Evolutionary conservation across 495 filamentous ascomycete genomes (phyloP).

Genomic region (Patellaria atrata): DNA sequence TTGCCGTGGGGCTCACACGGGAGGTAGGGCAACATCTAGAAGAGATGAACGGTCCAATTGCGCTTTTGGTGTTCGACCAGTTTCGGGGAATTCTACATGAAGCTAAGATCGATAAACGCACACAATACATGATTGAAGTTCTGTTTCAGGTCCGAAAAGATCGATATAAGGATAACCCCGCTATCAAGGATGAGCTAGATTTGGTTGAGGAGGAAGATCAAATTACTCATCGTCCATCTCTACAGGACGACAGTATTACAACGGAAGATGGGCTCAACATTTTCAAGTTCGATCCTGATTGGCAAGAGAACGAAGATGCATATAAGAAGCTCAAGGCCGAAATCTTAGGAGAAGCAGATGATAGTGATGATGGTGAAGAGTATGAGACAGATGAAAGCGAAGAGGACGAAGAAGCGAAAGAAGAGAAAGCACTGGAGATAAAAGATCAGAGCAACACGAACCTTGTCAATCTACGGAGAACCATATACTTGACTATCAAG

Average conservation of each 20-base stretch:
- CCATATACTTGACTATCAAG: conserved; percentile 96
- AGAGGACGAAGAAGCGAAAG: conserved; percentile 65
- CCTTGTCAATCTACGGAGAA: conserved; percentile 80
- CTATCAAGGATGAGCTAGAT: conserved; percentile 85
- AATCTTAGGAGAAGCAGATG: conserved; percentile 84
- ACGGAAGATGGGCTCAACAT: conserved; percentile 78
- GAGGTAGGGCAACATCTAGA: conserved; percentile 90
- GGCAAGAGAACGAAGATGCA: conserved; percentile 78
- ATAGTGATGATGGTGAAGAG: conserved; percentile 56
- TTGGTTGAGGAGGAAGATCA: conserved; percentile 95
- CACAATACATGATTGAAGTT: conserved; percentile 98
- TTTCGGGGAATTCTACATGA: conserved; percentile 91
- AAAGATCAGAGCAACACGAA: conserved; percentile 96
- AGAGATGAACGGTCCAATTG: conserved; percentile 78
- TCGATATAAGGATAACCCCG: conserved; percentile 85
- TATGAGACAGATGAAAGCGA: conserved; percentile 56
- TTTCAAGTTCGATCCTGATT: conserved; percentile 86
- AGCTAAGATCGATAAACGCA: conserved; percentile 86
- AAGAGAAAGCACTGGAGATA: conserved; percentile 71
- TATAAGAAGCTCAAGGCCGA: conserved; percentile 84
- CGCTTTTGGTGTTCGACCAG: conserved; percentile 83
- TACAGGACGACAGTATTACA: conserved; percentile 66
- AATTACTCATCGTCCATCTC: conserved; percentile 67
- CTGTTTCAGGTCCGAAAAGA: conserved; percentile 95
- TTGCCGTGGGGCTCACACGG: conserved; percentile 78